Conservation (phyloP, 495 filamentous ascomycete genomes). For the Aspergillus wentii region DNA sequence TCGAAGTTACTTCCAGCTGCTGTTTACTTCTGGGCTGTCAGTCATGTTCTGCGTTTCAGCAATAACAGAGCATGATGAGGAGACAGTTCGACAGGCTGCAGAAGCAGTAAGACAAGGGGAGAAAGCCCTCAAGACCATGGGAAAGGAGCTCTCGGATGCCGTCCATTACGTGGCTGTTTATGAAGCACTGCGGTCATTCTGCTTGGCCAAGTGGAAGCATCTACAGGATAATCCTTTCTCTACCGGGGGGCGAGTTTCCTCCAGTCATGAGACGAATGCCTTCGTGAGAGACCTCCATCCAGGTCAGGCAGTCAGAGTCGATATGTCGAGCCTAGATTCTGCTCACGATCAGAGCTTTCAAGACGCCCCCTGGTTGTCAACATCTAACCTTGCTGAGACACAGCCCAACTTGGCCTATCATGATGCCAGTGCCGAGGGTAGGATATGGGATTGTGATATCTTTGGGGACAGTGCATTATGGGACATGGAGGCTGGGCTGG, state of each 20-base stretch:
- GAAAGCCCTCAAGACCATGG: conserved; percentile 14
- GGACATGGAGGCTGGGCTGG: conserved; percentile 25
- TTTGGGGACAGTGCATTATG: conserved; percentile 19
- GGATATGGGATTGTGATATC: no score
- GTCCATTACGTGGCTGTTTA: conserved; percentile 21
- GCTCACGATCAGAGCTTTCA: no score
- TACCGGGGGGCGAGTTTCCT: no score
- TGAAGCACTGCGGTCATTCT: conserved; percentile 16
- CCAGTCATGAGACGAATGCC: no score
- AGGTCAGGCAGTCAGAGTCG: no score
- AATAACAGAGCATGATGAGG: conserved; percentile 9
- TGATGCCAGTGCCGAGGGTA: no score
- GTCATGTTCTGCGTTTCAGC: conserved; percentile 23
- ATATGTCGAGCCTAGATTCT: no score
- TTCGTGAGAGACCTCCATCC: no score
- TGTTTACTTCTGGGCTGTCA: conserved; percentile 22
- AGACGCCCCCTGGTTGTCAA: no score
- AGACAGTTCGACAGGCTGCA: conserved; percentile 6
- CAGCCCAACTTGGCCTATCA: no score
- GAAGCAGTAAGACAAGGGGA: conserved; percentile 12
- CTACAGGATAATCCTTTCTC: conserved; percentile 11
- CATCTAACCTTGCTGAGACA: no score
- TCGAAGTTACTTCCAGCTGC: conserved; percentile 26
- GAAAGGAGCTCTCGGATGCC: conserved; percentile 17
- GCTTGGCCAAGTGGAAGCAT: conserved; percentile 5